phyloP scores from a whole-genome alignment of 2,329 filamentous ascomycete genomes.

The Penicillium carneum region DNA sequence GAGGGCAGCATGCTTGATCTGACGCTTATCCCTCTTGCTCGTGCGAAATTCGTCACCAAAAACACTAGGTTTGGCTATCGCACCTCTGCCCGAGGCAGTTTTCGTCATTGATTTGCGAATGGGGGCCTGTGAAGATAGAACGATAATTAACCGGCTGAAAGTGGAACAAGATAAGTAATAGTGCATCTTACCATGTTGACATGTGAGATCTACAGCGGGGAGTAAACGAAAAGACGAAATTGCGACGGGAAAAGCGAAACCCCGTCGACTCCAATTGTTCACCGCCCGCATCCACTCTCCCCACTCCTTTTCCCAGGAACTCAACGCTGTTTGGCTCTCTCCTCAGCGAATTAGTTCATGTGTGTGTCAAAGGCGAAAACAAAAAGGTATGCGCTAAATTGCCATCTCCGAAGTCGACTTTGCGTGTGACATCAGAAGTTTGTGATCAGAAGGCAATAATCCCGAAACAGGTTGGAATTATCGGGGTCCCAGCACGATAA shows the following conservation, averaged over 20 bases:
- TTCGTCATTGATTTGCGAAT: constrained; percentile 31
- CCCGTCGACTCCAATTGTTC: constrained; percentile 11
- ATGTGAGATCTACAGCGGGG: constrained; percentile 23
- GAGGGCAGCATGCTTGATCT: constrained; percentile 81
- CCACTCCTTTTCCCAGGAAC: constrained; percentile 23
- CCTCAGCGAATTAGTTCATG: not conserved
- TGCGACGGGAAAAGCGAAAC: constrained; percentile 19
- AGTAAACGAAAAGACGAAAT: constrained; percentile 13
- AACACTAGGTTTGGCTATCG: constrained; percentile 15
- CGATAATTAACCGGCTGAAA: constrained; percentile 25
- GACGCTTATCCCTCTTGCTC: constrained; percentile 82
- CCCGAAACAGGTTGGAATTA: constrained; percentile 21
- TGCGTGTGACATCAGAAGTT: constrained; percentile 16
- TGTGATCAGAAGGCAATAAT: constrained; percentile 19
- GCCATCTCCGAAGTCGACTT: constrained; percentile 7
- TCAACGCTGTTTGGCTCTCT: constrained; percentile 29
- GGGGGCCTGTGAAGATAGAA: constrained; percentile 37
- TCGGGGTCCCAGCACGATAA: constrained; percentile 20
- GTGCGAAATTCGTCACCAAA: constrained; percentile 64
- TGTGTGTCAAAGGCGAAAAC: constrained; percentile 6
- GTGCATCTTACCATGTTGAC: constrained; percentile 19
- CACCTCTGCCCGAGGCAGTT: constrained; percentile 28
- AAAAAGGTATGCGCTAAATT: constrained; percentile 8
- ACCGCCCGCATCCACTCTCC: constrained; percentile 18
- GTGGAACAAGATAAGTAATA: constrained; percentile 20